phyloP scores from a whole-genome alignment of 345 rosid genomes.

The Syzygium jambos region DNA sequence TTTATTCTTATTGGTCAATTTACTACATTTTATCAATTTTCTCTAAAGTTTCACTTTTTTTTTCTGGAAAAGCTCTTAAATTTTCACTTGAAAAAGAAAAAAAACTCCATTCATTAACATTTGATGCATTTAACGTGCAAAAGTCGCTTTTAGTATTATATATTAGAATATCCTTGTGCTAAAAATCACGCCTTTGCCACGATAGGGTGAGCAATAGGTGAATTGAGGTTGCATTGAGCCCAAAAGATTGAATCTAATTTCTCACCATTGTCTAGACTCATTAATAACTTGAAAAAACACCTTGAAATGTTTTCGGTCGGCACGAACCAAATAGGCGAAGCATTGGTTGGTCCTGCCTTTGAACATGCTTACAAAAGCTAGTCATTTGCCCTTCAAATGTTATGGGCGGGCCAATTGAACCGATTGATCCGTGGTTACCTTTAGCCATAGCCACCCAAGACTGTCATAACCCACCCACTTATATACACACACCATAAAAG shows the following conservation, averaged over 20 bases:
- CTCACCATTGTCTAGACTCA: background rate
- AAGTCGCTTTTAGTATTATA: background rate
- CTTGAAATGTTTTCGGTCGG: background rate
- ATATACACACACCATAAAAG: background rate
- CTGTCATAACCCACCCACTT: rapidly evolving
- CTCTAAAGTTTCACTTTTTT: background rate
- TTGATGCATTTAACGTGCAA: background rate
- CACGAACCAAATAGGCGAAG: background rate
- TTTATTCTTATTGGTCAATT: background rate
- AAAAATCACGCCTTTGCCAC: background rate
- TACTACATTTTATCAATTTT: background rate
- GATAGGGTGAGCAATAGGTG: background rate
- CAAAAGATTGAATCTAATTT: background rate
- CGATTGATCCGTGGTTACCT: background rate
- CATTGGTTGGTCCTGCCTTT: background rate
- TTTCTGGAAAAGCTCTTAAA: background rate
- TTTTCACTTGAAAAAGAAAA: background rate
- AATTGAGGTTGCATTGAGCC: background rate
- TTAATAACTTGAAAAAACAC: background rate
- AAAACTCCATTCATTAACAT: background rate
- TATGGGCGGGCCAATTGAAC: rapidly evolving
- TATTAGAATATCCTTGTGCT: background rate
- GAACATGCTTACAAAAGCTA: background rate
- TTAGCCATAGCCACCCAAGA: background rate
- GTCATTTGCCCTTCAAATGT: background rate